Evolutionary conservation across 768 basidiomycete species (phyloP).

Genomic region (Lactifluus pinguis): DNA sequence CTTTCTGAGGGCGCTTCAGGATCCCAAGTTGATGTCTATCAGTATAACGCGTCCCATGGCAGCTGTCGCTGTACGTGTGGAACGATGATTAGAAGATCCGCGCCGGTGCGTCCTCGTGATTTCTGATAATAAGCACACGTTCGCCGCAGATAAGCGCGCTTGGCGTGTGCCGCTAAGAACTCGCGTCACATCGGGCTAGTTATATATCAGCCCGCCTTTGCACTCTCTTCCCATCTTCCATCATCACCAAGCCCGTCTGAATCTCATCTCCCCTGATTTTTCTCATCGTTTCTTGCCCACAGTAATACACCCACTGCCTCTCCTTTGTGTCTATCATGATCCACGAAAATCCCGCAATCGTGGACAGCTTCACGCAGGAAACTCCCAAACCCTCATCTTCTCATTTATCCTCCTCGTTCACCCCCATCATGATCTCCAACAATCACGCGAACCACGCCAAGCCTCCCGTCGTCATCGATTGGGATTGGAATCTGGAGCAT

Average conservation of each 20-base stretch:
- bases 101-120: background rate
- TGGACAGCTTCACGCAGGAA: slow-evolving; percentile 1
- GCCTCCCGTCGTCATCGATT: slow-evolving; percentile 32
- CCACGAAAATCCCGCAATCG: slow-evolving; percentile 9
- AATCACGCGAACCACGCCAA: background rate
- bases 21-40: no score
- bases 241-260: background rate
- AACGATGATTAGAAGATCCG: background rate
- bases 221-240: background rate
- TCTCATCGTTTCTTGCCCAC: background rate
- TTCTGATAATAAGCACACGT: background rate
- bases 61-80: background rate
- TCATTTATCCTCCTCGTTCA: background rate
- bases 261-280: background rate
- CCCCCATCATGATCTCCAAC: background rate
- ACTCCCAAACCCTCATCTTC: background rate
- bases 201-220: background rate
- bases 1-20: background rate
- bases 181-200: no score
- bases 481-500: slow-evolving; percentile 68
- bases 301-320: background rate
- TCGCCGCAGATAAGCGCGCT: background rate
- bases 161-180: background rate
- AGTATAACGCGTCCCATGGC: background rate
- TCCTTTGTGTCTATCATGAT: slow-evolving; percentile 3